Conservation (phyloP, 192 early-diverging fungal genomes). For the Bifiguratus adelaidae region DNA sequence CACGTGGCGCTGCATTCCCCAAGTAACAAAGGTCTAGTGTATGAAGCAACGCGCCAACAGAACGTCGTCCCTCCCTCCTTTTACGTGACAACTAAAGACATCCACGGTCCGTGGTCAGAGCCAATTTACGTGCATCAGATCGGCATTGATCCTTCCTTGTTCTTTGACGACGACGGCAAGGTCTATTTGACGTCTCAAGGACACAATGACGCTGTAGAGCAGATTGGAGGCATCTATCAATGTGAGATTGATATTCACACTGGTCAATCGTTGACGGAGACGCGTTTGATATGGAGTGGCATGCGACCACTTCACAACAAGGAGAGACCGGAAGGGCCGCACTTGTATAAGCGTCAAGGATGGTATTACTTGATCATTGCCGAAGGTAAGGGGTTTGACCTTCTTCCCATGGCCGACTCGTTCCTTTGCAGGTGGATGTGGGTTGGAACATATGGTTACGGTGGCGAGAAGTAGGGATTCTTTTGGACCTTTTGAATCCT, state of each 20-base stretch:
- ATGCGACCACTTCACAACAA: too few species aligned
- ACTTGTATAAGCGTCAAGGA: neutral
- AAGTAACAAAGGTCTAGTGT: too few species aligned
- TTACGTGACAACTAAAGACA: slow-evolving; percentile 8
- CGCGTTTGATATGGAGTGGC: slow-evolving; percentile 1
- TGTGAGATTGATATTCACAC: slow-evolving; percentile 8
- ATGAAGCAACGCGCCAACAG: neutral
- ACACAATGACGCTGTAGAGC: neutral
- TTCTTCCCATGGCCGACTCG: neutral
- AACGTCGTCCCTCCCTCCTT: slow-evolving; percentile 2
- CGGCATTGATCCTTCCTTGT: slow-evolving; percentile 11
- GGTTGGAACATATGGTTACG: slow-evolving; percentile 8
- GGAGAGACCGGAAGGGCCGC: slow-evolving; percentile 4
- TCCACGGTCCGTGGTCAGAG: slow-evolving; percentile 9
- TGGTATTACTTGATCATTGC: slow-evolving; percentile 4
- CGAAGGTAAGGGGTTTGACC: neutral
- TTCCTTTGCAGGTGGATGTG: slow-evolving; percentile 4
- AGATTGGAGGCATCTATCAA: slow-evolving; percentile 8
- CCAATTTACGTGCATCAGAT: slow-evolving; percentile 4
- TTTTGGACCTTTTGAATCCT: slow-evolving; percentile 5
- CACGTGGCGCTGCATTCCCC: neutral
- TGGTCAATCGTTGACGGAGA: neutral
- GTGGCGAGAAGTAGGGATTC: slow-evolving; percentile 1
- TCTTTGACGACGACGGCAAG: slow-evolving; percentile 8
- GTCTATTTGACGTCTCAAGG: slow-evolving; percentile 1